phyloP scores from a whole-genome alignment of 192 early-diverging fungal species.

The Podochytrium sp. region DNA sequence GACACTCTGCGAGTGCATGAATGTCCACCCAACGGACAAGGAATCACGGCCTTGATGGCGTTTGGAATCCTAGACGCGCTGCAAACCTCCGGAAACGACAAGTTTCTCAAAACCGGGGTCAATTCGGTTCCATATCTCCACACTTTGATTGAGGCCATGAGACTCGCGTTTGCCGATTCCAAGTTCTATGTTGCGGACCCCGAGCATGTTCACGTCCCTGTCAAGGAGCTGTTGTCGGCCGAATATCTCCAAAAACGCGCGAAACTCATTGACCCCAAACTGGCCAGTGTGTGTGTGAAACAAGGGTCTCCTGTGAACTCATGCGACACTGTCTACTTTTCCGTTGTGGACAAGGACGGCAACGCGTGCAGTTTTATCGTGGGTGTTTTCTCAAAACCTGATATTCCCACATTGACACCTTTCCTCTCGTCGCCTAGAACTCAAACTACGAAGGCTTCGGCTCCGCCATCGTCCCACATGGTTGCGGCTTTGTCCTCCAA shows the following conservation, averaged over 20 bases:
- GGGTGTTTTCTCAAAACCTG: constrained; percentile 9
- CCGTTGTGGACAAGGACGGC: constrained; percentile 73
- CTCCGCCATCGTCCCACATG: constrained; percentile 58
- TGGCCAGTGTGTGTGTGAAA: constrained; percentile 51
- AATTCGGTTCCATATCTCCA: constrained; percentile 66
- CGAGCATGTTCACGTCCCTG: constrained; percentile 53
- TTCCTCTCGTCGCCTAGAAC: constrained; percentile 4
- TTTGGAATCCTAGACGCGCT: constrained; percentile 67
- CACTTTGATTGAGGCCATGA: constrained; percentile 66
- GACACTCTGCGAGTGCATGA: constrained; percentile 61
- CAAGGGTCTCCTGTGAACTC: constrained; percentile 66
- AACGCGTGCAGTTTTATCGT: constrained; percentile 83
- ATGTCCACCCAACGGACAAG: constrained; percentile 78
- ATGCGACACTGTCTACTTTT: constrained; percentile 78
- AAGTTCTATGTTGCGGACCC: constrained; percentile 71
- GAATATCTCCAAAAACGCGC: constrained; percentile 64
- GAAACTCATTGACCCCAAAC: constrained; percentile 52
- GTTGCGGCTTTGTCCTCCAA: constrained; percentile 71
- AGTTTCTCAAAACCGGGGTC: constrained; percentile 40
- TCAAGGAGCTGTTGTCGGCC: constrained; percentile 57
- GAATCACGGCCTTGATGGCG: constrained; percentile 70
- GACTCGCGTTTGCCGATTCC: constrained; percentile 81
- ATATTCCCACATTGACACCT: neutral
- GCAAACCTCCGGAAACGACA: too few species aligned
- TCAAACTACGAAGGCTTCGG: constrained; percentile 36